phyloP scores from a whole-genome alignment of 495 filamentous ascomycete genomes.

The Aspergillus homomorphus region DNA sequence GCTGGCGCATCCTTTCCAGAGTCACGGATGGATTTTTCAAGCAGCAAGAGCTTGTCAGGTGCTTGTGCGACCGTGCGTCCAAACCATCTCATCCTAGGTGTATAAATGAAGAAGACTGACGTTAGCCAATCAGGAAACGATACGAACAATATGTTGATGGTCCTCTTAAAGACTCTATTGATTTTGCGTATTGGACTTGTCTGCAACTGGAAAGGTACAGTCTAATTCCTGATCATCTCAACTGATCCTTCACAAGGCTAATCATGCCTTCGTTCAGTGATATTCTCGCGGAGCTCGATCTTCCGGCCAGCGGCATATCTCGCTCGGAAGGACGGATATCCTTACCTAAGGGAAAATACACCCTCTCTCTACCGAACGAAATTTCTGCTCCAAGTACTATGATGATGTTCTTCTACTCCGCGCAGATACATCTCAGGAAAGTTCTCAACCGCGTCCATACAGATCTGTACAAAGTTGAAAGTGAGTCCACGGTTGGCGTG shows the following conservation, averaged over 20 bases:
- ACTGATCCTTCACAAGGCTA: not conserved
- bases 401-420: constrained; percentile 77
- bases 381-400: constrained; percentile 32
- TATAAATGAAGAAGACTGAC: too few species aligned
- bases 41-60: constrained; percentile 75
- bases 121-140: constrained; percentile 33
- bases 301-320: constrained; percentile 76
- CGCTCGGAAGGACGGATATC: constrained; percentile 65
- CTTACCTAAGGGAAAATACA: constrained; percentile 51
- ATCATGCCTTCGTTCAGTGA: constrained; percentile 55
- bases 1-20: constrained; percentile 81
- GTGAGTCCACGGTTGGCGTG: constrained; percentile 21
- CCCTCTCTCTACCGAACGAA: constrained; percentile 32
- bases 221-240: not conserved
- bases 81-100: too few species aligned
- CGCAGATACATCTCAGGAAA: constrained; percentile 82
- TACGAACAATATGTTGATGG: constrained; percentile 34
- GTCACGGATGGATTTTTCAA: constrained; percentile 79
- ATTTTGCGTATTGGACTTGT: constrained; percentile 90
- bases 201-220: constrained; percentile 87
- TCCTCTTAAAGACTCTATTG: constrained; percentile 49
- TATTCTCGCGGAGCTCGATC: constrained; percentile 83
- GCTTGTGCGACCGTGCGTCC: constrained; percentile 69
- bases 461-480: constrained; percentile 68
- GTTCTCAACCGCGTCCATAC: constrained; percentile 80